Conservation (phyloP, 768 basidiomycete genomes). For the Pleurotus pulmonarius region DNA sequence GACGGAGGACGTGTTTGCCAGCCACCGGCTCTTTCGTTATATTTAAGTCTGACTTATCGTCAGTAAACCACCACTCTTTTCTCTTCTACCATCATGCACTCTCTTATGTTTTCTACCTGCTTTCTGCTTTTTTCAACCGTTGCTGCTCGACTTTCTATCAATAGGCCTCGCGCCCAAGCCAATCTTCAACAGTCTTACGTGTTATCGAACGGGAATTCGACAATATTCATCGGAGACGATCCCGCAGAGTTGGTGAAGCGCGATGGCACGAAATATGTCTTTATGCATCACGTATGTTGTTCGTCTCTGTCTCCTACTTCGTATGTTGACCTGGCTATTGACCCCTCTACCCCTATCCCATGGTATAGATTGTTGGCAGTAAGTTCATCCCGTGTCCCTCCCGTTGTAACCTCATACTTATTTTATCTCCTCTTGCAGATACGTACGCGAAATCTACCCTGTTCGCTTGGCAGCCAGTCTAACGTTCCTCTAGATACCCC, state of each 20-base stretch:
- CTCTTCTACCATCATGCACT: background rate
- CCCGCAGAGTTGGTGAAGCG: slow-evolving; percentile 30
- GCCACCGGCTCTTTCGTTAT: too few species aligned
- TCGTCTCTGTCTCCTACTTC: background rate
- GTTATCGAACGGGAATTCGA: background rate
- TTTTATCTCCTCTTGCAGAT: slow-evolving; percentile 23
- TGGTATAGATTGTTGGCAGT: slow-evolving; percentile 45
- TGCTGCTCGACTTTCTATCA: background rate
- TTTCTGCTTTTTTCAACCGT: background rate
- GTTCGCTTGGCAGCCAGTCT: background rate
- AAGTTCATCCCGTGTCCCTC: slow-evolving; percentile 13
- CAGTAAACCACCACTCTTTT: background rate
- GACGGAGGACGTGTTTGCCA: too few species aligned
- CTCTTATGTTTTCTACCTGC: background rate
- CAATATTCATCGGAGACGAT: slow-evolving; percentile 17
- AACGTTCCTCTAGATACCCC: slow-evolving; percentile 26
- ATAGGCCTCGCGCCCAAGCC: background rate
- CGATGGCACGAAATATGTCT: slow-evolving; percentile 44
- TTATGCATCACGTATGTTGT: slow-evolving; percentile 46
- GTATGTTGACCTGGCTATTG: background rate
- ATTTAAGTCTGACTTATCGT: too few species aligned
- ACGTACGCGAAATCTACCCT: slow-evolving; percentile 28
- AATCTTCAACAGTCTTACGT: background rate
- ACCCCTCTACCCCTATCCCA: background rate
- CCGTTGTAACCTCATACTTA: background rate